Evolutionary conservation across 192 early-diverging fungal genomes (phyloP).

Genomic region (Backusella liffmaniae): DNA sequence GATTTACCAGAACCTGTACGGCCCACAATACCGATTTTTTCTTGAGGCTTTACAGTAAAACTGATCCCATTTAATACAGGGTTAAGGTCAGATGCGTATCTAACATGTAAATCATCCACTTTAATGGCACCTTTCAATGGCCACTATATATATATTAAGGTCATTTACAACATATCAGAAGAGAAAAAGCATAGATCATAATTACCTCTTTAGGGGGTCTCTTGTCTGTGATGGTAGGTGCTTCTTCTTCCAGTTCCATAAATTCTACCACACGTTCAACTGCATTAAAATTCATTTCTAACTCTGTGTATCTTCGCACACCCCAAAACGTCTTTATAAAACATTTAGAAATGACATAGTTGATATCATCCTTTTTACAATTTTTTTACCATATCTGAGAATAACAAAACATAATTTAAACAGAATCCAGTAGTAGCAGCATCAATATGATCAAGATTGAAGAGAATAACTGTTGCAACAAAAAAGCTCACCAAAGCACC

Average conservation of each 20-base stretch:
- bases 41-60: slow-evolving; percentile 55
- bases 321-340: slow-evolving; percentile 53
- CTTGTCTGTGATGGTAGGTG: slow-evolving; percentile 50
- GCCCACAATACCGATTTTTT: slow-evolving; percentile 92
- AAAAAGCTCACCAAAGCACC: slow-evolving; percentile 70
- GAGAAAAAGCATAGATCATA: neutral
- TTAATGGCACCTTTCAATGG: slow-evolving; percentile 71
- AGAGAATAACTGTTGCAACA: slow-evolving; percentile 62
- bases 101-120: slow-evolving; percentile 67
- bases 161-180: neutral
- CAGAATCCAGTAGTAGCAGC: slow-evolving; percentile 84
- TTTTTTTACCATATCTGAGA: slow-evolving; percentile 36
- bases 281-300: slow-evolving; percentile 82
- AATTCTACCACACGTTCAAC: slow-evolving; percentile 90
- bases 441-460: slow-evolving; percentile 51
- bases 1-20: slow-evolving; percentile 86
- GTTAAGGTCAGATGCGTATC: slow-evolving; percentile 67
- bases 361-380: neutral
- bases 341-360: neutral
- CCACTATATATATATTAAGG: slow-evolving; percentile 39
- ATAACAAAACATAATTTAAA: slow-evolving; percentile 74
- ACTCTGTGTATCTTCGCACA: slow-evolving; percentile 59
- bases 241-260: slow-evolving; percentile 76
- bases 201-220: slow-evolving; percentile 44
- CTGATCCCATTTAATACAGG: slow-evolving; percentile 77